Base-by-base conservation (phyloP, 2,329 filamentous ascomycete species). In the Xylaria sp. region DNA sequence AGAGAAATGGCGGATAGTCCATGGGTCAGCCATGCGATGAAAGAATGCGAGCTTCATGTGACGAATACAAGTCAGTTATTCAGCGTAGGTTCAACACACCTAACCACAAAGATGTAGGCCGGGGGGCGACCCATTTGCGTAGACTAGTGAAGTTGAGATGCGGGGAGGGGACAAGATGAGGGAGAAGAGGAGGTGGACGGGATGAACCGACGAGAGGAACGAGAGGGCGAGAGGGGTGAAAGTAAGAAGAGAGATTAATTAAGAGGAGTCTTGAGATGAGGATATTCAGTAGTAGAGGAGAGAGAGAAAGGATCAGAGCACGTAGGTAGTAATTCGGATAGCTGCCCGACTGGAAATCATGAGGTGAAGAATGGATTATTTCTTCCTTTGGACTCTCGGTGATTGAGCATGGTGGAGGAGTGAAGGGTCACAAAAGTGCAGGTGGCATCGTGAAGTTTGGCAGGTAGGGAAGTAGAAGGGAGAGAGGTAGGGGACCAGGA, bases 81-180 rank as follows among this genome's bases (percentile, higher is more conserved):
- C 19, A 48, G 35, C 6, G 18, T 37, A 18, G 30, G 37, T 44
- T 48, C 35, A 39, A 71, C 75, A 52, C 67, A 80, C 79, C 79
- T 77, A 64, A 80, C 78, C 65, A 80, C 76, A 61, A 80, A 80
- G 60, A 81, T 73, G 58, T 79, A 79, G 68, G 78, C 77, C 64
- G 79, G 79, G 66, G 78, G 76, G 60, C 74, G 76, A 59, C 76
- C 78, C 78, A 80, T 80, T 51, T 51, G 59, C 60, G 48, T 37
- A 46, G 5, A 46, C 42, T 46, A 19, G 19, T n/a, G 48, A 11
- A 13, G 49, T 35, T 13, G 34, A 16, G 49, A 23, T 9, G 49
- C 49, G 10, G 30, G 5, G n/a, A 46, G n/a, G 16, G 8, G 18
- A 13, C 37, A 30, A 30, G 23, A 30, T 30, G 23, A 30, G 23